Evolutionary conservation across 1,139 yeast species (phyloP), one percentile per base, ranked within the genome.

Genomic region (Hansenula sp.): DNA sequence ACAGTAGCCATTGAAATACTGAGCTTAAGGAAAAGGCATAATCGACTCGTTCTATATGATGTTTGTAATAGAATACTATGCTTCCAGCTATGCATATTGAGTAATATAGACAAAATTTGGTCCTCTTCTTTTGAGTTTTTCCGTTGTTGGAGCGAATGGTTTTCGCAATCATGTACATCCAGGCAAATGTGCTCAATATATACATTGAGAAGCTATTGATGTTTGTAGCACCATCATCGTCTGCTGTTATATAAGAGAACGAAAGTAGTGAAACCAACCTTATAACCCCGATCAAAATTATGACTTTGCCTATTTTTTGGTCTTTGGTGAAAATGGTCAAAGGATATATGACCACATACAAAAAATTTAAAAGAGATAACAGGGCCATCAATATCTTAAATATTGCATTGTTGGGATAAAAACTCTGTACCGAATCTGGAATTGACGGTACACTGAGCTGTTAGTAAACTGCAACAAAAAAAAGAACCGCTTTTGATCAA

Each of bases 1-100:
- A 28, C 19, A 46, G 18, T 1, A 19, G 2, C 55, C 55, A 52
- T 21, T 52, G 55, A 17, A 46, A 47, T 2, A 52, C 15, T 1
- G 54, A 39, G 17, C 54, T 47, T 12, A 47, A 12, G 0, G 53
- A 48, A 29, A 50, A 51, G 2, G 50, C 47, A 35, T 40, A 48
- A 4, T 30, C 30, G 2, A 28, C 30, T 6, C 47, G 35, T 18
- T 48, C 49, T 11, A 50, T 45, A 27, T 52, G 55, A 31, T 50
- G 53, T 17, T 42, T 47, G 32, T 48, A 50, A 18, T 44, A 50
- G 32, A 47, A 42, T 5, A 43, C 16, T 0, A 43, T 18, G 15
- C 43, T 39, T 3, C 41, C 21, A 1, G 40, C 12, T 6, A 50
- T 15, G 15, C 40, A n/a, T 8, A 18, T 32, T 0, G 24, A 2